Evolutionary conservation across 2,329 filamentous ascomycete genomes (phyloP).

Genomic region (Kalmusia sp.): DNA sequence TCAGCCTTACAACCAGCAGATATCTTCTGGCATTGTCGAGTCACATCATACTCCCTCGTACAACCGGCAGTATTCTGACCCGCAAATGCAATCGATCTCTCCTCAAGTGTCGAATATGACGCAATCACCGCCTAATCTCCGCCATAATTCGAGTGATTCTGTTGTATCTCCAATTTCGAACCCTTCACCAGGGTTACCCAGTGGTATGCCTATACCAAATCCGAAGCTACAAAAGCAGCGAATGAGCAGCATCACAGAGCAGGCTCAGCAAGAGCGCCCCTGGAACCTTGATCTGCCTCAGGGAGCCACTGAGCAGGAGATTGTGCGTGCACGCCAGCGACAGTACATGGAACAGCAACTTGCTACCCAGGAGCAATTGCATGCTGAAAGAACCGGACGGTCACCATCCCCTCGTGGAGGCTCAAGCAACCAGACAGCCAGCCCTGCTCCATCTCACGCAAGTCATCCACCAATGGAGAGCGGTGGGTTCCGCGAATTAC

Average conservation of each 20-base stretch:
- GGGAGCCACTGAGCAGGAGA: conserved; percentile 45
- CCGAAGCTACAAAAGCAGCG: conserved; percentile 33
- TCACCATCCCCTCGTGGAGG: conserved; percentile 40
- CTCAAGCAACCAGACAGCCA: conserved; percentile 28
- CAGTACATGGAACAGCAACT: conserved; percentile 45
- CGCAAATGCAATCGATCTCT: conserved; percentile 38
- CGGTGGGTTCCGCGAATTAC: conserved; percentile 43
- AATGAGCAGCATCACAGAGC: conserved; percentile 47
- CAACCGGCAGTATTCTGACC: conserved; percentile 33
- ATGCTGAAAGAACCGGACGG: conserved; percentile 36
- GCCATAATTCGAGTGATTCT: conserved; percentile 37
- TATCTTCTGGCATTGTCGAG: no score
- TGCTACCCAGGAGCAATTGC: conserved; percentile 38
- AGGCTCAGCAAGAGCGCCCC: conserved; percentile 33
- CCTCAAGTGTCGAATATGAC: conserved; percentile 43
- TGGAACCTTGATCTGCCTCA: conserved; percentile 45
- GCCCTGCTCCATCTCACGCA: conserved; percentile 20
- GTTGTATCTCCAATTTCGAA: conserved; percentile 40
- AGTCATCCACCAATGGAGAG: conserved; percentile 14
- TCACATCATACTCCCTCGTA: conserved; percentile 13
- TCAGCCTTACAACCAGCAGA: conserved; percentile 23
- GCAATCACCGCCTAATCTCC: conserved; percentile 26
- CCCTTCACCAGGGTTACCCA: conserved; percentile 25
- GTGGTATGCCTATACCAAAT: conserved; percentile 14
- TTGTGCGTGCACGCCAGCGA: conserved; percentile 43